phyloP scores from a whole-genome alignment of 768 basidiomycete genomes.

The Xerocomellus chrysenteron region DNA sequence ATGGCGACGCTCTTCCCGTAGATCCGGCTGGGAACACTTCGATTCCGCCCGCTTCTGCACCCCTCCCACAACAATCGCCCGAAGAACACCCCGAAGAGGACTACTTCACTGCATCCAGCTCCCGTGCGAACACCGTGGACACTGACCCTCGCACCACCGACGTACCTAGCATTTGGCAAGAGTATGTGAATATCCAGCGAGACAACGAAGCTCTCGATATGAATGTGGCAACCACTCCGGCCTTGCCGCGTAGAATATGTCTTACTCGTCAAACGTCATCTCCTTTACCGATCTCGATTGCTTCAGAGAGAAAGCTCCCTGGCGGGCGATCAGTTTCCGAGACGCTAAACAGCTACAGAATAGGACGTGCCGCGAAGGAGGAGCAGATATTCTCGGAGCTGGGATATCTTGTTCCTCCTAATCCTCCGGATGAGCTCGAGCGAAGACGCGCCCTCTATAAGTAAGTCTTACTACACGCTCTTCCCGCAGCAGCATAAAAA shows the following conservation, averaged over 20 bases:
- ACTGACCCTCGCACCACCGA: constrained; percentile 13
- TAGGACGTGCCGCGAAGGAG: constrained; percentile 59
- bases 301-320: constrained; percentile 32
- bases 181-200: constrained; percentile 25
- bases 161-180: constrained; percentile 26
- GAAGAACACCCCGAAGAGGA: constrained; percentile 29
- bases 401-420: constrained; percentile 76
- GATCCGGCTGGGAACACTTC: constrained; percentile 12
- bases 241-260: constrained; percentile 49
- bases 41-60: constrained; percentile 13
- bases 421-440: constrained; percentile 82
- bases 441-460: constrained; percentile 83
- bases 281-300: constrained; percentile 51
- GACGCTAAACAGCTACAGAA: constrained; percentile 34
- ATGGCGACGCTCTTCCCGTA: constrained; percentile 1
- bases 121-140: constrained; percentile 25
- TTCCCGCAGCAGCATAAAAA: not conserved
- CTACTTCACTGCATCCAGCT: constrained; percentile 30
- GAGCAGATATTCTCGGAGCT: constrained; percentile 63
- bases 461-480: constrained; percentile 38
- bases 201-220: constrained; percentile 31
- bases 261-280: constrained; percentile 65
- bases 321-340: constrained; percentile 35
- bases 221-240: constrained; percentile 42
- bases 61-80: constrained; percentile 23